A percentile compares a stretch with the other conserved stretches of the same genome.
phyloP scores from a whole-genome alignment of 2,329 filamentous ascomycete species.

The Phaeophleospora eucalypticola region DNA sequence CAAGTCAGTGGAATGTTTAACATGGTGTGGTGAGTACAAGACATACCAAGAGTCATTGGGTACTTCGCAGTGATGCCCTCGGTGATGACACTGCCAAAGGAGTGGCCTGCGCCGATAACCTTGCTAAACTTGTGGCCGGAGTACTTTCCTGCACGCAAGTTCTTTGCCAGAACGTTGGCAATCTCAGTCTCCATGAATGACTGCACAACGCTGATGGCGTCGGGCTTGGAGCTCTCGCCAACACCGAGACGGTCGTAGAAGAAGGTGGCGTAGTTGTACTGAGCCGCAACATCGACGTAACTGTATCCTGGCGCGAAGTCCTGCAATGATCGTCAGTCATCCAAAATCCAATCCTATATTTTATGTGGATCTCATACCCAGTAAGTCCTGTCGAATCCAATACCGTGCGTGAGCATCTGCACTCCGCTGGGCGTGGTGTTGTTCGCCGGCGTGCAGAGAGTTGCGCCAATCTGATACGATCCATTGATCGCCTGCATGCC shows the following conservation, averaged over 20 bases:
- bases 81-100: conserved; percentile 36
- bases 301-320: conserved; percentile 38
- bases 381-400: conserved; percentile 36
- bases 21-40: background rate
- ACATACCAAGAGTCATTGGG: conserved; percentile 27
- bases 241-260: conserved; percentile 42
- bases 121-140: conserved; percentile 30
- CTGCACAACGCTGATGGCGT: conserved; percentile 38
- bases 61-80: conserved; percentile 33
- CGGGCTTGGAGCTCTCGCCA: conserved; percentile 37
- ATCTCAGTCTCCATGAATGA: conserved; percentile 37
- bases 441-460: conserved; percentile 12
- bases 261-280: conserved; percentile 38
- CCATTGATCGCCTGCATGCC: conserved; percentile 15
- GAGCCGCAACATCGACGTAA: conserved; percentile 40
- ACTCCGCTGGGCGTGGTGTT: conserved; percentile 23
- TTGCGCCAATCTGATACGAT: conserved; percentile 13
- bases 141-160: conserved; percentile 31
- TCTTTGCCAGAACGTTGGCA: conserved; percentile 31
- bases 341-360: background rate
- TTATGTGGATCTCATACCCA: conserved; percentile 13
- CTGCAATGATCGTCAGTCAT: conserved; percentile 10
- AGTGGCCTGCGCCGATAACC: conserved; percentile 41
- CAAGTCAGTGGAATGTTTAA: background rate
- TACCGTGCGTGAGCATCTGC: conserved; percentile 41